Percentiles rank a stretch among this genome's conserved stretches.
These are phyloP conservation scores for Picea abies DNA, from an alignment of 83 land plant species.

Conservation along the genomic window DNA sequence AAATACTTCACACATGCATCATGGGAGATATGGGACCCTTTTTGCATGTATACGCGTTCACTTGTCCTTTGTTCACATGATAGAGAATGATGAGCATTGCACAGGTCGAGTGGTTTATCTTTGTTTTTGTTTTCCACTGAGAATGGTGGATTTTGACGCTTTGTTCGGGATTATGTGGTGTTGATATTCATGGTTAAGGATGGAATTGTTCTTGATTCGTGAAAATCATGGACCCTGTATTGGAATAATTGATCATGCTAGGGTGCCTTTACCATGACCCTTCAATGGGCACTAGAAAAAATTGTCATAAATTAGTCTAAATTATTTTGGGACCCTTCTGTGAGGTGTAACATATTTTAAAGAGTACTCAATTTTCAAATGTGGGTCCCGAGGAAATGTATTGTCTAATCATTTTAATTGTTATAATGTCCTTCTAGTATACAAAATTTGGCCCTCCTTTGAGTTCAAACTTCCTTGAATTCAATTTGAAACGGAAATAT, in stretches of 20 bases:
- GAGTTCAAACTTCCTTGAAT: neutral
- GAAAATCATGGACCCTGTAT: no score
- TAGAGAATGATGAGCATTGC: neutral
- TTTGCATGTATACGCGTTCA: no score
- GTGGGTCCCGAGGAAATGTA: neutral
- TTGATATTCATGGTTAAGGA: constrained; percentile 10
- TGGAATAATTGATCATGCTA: no score
- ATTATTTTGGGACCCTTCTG: neutral
- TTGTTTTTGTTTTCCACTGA: neutral
- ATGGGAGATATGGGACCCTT: no score
- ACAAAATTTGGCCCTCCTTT: neutral
- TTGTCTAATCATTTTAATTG: neutral
- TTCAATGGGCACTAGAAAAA: no score
- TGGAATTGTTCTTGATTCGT: no score
- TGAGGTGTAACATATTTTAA: neutral
- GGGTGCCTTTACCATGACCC: no score
- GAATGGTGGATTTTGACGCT: constrained; percentile 1
- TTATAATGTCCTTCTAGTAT: no score
- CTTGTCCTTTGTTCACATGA: constrained; percentile 17
- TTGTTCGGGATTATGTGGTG: neutral
- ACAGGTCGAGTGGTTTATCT: no score
- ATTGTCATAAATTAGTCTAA: no score
- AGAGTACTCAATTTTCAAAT: neutral
- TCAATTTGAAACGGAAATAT: neutral
- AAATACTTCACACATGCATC: no score